Conservation (phyloP, 2,329 filamentous ascomycete genomes). For the Pseudohalonectria lignicola region DNA sequence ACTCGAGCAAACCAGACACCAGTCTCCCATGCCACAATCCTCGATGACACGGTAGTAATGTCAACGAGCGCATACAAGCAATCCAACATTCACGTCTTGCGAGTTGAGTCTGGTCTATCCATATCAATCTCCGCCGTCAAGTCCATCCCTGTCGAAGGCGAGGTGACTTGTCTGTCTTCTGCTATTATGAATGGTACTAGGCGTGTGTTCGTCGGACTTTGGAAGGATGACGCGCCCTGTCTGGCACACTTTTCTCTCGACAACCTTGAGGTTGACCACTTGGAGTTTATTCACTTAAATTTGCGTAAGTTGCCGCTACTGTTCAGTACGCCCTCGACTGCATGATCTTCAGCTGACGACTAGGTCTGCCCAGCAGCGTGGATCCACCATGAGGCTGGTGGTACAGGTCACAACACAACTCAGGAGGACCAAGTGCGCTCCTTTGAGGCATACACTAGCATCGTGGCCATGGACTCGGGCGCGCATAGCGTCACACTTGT, state of each 20-base stretch:
- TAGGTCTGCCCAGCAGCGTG: no score
- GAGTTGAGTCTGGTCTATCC: conserved; percentile 14
- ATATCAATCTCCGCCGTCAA: conserved; percentile 14
- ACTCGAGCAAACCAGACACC: no score
- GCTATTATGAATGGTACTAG: conserved; percentile 14
- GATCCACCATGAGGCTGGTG: no score
- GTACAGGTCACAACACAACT: no score
- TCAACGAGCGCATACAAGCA: conserved; percentile 23
- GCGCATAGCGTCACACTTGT: conserved; percentile 18
- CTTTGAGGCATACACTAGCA: conserved; percentile 36
- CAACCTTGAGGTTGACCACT: not conserved
- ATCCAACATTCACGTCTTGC: conserved; percentile 28
- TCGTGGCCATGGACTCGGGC: conserved; percentile 16
- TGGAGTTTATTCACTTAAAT: conserved; percentile 10
- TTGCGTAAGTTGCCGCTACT: conserved; percentile 14
- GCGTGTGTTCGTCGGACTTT: conserved; percentile 22
- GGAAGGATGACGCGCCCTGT: conserved; percentile 18
- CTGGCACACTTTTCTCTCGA: conserved; percentile 18
- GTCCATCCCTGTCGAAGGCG: conserved; percentile 27
- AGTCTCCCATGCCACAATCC: no score
- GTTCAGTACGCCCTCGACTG: no score
- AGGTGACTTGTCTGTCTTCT: conserved; percentile 36
- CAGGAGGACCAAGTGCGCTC: no score
- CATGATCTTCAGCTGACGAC: no score
- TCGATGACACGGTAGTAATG: conserved; percentile 26